Evolutionary conservation across 2,329 filamentous ascomycete species (phyloP).

Genomic region (Neopestalotiopsis clavispora): DNA sequence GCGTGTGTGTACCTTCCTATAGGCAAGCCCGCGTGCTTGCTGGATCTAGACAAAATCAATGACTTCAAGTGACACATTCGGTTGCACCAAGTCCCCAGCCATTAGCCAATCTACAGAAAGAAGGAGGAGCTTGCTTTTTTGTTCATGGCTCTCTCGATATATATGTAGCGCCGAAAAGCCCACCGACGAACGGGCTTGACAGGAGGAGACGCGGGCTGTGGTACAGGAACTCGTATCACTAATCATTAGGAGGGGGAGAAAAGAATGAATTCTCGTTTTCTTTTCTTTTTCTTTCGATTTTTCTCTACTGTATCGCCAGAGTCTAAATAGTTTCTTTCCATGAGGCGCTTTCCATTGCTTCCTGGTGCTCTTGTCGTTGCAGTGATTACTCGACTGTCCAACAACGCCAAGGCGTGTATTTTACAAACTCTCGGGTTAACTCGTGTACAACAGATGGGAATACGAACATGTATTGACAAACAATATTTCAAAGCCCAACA

Average conservation of each 20-base stretch:
- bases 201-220: not conserved
- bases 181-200: too few species aligned
- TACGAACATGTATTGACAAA: too few species aligned
- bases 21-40: not conserved
- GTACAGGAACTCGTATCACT: not conserved
- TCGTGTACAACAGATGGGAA: too few species aligned
- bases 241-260: not conserved
- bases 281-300: not conserved
- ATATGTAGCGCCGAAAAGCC: not conserved
- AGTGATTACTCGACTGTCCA: too few species aligned
- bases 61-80: not conserved
- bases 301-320: not conserved
- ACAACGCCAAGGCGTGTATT: too few species aligned
- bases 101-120: too few species aligned
- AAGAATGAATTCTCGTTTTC: not conserved
- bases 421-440: too few species aligned
- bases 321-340: not conserved
- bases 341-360: not conserved
- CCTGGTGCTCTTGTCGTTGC: too few species aligned
- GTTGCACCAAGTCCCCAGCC: too few species aligned
- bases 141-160: not conserved
- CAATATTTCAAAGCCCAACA: too few species aligned
- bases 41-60: not conserved
- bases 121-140: too few species aligned
- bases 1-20: too few species aligned